Evolutionary conservation across 345 rosid genomes (phyloP).

Genomic region (Trapa incisa): DNA sequence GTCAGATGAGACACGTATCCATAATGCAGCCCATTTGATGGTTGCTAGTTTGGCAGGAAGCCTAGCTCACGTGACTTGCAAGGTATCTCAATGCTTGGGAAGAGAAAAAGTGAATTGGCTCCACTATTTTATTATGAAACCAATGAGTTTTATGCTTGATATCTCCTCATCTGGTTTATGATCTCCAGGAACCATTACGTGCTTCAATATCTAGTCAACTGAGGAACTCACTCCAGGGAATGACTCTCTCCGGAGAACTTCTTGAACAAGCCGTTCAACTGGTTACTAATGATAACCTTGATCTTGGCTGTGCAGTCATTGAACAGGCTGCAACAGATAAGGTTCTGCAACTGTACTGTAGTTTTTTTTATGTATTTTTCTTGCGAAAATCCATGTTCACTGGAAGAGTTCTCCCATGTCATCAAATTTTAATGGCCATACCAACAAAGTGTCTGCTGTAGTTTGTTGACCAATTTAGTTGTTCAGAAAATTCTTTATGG

Average conservation of each 20-base stretch:
- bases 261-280: slow-evolving; percentile 91
- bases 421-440: background rate
- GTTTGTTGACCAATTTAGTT: background rate
- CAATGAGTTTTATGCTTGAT: background rate
- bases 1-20: slow-evolving; percentile 77
- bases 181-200: slow-evolving; percentile 77
- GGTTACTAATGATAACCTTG: slow-evolving; percentile 97
- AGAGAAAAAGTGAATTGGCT: background rate
- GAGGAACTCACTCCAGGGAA: slow-evolving; percentile 65
- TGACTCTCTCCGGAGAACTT: slow-evolving; percentile 45
- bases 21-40: slow-evolving; percentile 94
- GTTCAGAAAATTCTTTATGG: too few relatives aligned
- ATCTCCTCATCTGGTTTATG: slow-evolving; percentile 8
- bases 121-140: background rate
- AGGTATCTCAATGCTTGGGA: slow-evolving; percentile 31
- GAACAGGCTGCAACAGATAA: slow-evolving; percentile 96
- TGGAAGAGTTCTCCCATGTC: background rate
- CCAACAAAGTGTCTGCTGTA: background rate
- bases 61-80: slow-evolving; percentile 98
- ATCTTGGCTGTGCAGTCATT: slow-evolving; percentile 96
- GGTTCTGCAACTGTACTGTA: slow-evolving; percentile 24
- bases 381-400: background rate
- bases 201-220: slow-evolving; percentile 76
- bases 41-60: slow-evolving; percentile 99
- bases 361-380: background rate